Evolutionary conservation across 1,139 yeast species (phyloP), one percentile per base, ranked within the genome.

Genomic region (Nakaseomyces nivariensis): DNA sequence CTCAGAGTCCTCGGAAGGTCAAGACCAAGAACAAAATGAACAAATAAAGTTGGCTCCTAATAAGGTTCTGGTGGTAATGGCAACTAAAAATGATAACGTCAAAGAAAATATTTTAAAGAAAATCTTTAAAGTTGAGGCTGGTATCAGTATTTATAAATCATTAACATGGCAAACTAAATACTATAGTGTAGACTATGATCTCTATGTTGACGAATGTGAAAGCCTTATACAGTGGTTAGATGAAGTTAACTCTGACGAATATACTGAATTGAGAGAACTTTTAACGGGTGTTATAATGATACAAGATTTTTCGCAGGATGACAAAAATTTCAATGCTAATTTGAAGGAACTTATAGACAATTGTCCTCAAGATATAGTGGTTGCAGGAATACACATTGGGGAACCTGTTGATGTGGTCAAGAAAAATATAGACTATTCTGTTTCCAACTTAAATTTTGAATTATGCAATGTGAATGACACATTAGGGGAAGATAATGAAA

Each of bases 121-220:
- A 17, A 9, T 43, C 4, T 43, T 43, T 25, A 13, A 32, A 4
- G 37, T 33, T 17, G 34, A 41, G 11, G 34, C 11, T 27, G 25
- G 25, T 17, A 31, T 22, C 38, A 43, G 24, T 29, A 43, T 43
- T 10, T 22, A 32, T 25, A 58, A 58, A 48, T 48, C 50, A 27
- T 43, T 61, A 5, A 26, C 13, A 9, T 64, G 67, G 67, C 50
- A 47, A 11, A 68, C 64, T 6, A 66, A 63, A 52, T 67, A 68
- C 52, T 67, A 64, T 49, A 41, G 52, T 9, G 54, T 59, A 0
- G 34, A 37, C 0, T 55, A 57, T 25, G 70, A 67, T 42, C 50
- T 66, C 2, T 68, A 68, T 56, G 51, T 68, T n/a, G 71, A 67
- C 49, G 58, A 55, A 5, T 56, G 49, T 37, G 59, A 54, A 7